Conservation (phyloP, 768 basidiomycete genomes). For the Leucocoprinus leucothites region DNA sequence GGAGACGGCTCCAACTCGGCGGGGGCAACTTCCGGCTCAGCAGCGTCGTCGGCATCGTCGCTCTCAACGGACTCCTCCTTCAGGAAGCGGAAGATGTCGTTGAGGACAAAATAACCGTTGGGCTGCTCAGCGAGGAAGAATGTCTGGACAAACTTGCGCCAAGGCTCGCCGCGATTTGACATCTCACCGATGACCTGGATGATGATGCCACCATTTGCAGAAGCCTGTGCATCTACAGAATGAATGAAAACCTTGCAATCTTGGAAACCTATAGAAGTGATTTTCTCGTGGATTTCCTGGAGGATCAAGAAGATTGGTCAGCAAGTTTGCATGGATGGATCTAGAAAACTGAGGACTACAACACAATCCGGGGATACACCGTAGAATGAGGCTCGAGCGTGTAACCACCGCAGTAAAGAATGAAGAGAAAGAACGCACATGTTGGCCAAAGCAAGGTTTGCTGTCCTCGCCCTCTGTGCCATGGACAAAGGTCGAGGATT, state of each 20-base stretch:
- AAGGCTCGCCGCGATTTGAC: slow-evolving; percentile 87
- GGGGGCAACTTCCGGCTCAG: slow-evolving; percentile 30
- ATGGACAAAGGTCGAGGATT: slow-evolving; percentile 95
- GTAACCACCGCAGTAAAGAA: slow-evolving; percentile 2
- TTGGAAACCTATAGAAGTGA: slow-evolving; percentile 89
- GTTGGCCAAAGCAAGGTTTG: slow-evolving; percentile 87
- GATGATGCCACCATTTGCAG: slow-evolving; percentile 93
- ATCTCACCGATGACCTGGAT: slow-evolving; percentile 99
- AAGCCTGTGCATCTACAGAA: slow-evolving; percentile 96
- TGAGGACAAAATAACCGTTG: slow-evolving; percentile 98
- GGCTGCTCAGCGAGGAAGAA: slow-evolving; percentile 99
- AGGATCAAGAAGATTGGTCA: slow-evolving; percentile 12
- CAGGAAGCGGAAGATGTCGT: slow-evolving; percentile 99
- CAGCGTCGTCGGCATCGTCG: slow-evolving; percentile 59
- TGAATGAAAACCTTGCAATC: slow-evolving; percentile 99
- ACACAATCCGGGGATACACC: background rate
- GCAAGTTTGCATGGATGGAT: slow-evolving; percentile 2
- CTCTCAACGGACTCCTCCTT: slow-evolving; percentile 90
- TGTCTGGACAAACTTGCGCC: slow-evolving; percentile 99
- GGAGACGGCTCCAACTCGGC: slow-evolving; percentile 32
- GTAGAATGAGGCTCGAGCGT: background rate
- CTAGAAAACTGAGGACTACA: background rate
- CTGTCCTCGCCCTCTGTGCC: slow-evolving; percentile 96
- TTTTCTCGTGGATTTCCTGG: slow-evolving; percentile 97
- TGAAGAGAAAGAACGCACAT: slow-evolving; percentile 50